Percentiles rank a stretch among this genome's conserved stretches.
phyloP scores from a whole-genome alignment of 306 rosid genomes.

The Vigna trinervia region DNA sequence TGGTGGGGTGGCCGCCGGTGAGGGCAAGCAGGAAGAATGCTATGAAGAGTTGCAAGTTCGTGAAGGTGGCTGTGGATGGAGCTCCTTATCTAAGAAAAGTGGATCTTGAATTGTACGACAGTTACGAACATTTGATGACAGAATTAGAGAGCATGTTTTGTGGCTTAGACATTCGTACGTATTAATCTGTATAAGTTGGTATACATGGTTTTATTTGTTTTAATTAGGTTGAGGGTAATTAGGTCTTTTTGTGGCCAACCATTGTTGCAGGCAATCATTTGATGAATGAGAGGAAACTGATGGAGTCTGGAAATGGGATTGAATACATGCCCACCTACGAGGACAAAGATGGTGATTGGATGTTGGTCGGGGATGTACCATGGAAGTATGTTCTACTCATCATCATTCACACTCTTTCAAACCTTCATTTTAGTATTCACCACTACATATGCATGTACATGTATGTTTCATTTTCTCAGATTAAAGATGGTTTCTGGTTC shows the following conservation, averaged over 20 bases:
- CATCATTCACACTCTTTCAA: not conserved
- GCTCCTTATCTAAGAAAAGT: slow-evolving; percentile 74
- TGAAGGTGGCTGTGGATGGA: slow-evolving; percentile 80
- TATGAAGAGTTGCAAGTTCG: slow-evolving; percentile 55
- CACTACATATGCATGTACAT: not conserved
- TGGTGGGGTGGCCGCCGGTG: slow-evolving; percentile 83
- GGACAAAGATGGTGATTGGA: slow-evolving; percentile 86
- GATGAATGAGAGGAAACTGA: slow-evolving; percentile 60
- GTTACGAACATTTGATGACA: slow-evolving; percentile 57
- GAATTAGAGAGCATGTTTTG: slow-evolving; percentile 61
- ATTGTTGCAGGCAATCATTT: slow-evolving; percentile 52
- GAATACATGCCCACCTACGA: slow-evolving; percentile 76
- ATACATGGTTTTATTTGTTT: not conserved
- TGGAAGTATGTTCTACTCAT: slow-evolving; percentile 64
- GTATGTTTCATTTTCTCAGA: not conserved
- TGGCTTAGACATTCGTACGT: slow-evolving; percentile 62
- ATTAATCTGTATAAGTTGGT: not conserved
- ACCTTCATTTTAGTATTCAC: not conserved
- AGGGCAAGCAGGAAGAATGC: slow-evolving; percentile 60
- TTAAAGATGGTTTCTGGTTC: not conserved
- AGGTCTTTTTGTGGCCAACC: slow-evolving; percentile 7
- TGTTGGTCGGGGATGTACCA: slow-evolving; percentile 86
- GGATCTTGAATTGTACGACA: slow-evolving; percentile 59
- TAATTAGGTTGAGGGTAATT: slow-evolving; percentile 5
- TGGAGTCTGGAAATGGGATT: slow-evolving; percentile 57